A percentile compares a stretch with the other conserved stretches of the same genome.
These are phyloP conservation scores for Cymodocea nodosa DNA, from an alignment of 116 monocot species.

Conservation along the genomic window DNA sequence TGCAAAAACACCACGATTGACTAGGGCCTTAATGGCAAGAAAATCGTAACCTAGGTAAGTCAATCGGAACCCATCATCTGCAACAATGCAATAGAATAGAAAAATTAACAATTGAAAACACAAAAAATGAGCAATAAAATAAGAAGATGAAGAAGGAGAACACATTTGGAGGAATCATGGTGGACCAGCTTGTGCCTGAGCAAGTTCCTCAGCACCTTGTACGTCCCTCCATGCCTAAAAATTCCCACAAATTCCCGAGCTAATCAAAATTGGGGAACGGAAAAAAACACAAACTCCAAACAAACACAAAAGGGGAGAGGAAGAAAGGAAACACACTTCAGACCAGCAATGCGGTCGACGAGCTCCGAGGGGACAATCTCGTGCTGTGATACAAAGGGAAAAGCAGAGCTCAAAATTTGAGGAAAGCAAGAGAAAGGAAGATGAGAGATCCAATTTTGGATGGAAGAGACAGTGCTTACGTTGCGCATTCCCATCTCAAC, in stretches of 20 bases:
- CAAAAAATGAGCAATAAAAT: neutral
- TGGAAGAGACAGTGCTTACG: constrained; percentile 16
- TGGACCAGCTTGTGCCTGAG: constrained; percentile 89
- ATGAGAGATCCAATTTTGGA: neutral
- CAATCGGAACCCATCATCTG: constrained; percentile 91
- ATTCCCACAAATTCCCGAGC: neutral
- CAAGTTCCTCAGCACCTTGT: constrained; percentile 84
- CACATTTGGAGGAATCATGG: constrained; percentile 89
- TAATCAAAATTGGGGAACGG: neutral
- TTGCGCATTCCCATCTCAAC: constrained; percentile 99
- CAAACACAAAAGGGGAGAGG: neutral
- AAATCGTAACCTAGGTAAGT: constrained; percentile 98
- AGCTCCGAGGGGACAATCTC: constrained; percentile 83
- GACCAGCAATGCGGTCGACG: constrained; percentile 75
- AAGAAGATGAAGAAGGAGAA: neutral
- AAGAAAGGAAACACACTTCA: constrained; percentile 39
- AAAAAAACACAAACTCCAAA: neutral
- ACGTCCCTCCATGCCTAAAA: constrained; percentile 84
- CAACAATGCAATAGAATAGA: neutral
- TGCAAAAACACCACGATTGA: constrained; percentile 80
- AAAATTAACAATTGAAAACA: constrained; percentile 3
- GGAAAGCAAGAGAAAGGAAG: too few species aligned
- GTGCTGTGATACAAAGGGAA: constrained; percentile 36
- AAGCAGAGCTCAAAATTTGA: neutral
- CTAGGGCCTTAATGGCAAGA: constrained; percentile 84